Base-by-base conservation (phyloP, 2,329 filamentous ascomycete species). In the Colletotrichum salicis region DNA sequence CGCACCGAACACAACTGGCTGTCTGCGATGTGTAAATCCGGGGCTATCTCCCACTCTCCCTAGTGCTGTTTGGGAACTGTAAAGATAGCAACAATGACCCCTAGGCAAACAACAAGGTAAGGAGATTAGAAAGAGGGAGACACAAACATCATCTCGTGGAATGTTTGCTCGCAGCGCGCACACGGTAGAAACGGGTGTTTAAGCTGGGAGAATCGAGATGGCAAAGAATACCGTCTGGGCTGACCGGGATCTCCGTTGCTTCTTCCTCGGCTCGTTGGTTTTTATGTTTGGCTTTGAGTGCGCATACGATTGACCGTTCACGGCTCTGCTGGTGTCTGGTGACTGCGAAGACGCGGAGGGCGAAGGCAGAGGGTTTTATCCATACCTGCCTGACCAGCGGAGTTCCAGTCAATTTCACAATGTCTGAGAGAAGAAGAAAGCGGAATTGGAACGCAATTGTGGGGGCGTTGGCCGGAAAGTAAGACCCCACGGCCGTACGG, bases 381-480 rank as follows among this genome's bases (percentile, higher is more conserved):
- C 41, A 48, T 48, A 48, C 41, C n/a, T 35, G 12, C 41, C n/a
- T 35, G 12, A 2, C n/a, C 22, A 35, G 29, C 45, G 33, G 29
- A 62, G 22, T 27, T 15, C n/a, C 19, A 27, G 15, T 27, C 29
- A 13, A 24, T 51, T 22, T 62, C 12, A 19, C 10, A 52, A 52
- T 62, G 59, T 62, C 48, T 52, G 7, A 11, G 59, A 12, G 41
- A 62, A 41, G 52, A 54, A 52, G 60, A 37, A 62, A 54, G 29
- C 29, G 45, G 13, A 12, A 52, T 52, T 48, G 59, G 54, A 33
- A 11, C 27, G 31, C 19, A 33, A 35, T n/a, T 57, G 10, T 33
- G 54, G 54, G 54, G 31, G 10, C 27, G 15, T 15, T 31, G 19
- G n/a, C 15, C 13, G n/a, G 29, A 61, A 48, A 6, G 29, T 13